These are phyloP conservation scores for Fusarium beomiforme DNA, from an alignment of 2,329 filamentous ascomycete species.

Conservation along the genomic window DNA sequence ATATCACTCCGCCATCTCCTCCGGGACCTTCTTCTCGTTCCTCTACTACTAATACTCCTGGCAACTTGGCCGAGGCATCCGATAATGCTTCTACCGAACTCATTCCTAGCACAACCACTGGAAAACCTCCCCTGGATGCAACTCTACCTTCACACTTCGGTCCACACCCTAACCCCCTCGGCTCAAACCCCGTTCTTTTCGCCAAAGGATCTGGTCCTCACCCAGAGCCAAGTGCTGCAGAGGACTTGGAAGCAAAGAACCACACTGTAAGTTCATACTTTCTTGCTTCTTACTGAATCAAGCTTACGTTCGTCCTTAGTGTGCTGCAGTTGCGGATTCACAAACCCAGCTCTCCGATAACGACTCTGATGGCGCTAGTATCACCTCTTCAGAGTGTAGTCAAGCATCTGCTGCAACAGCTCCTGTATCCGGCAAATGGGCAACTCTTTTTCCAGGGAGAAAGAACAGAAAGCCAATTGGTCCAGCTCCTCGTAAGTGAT, in stretches of 20 bases:
- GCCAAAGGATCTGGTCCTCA: background rate
- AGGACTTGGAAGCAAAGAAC: background rate
- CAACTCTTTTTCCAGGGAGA: background rate
- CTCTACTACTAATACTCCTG: background rate
- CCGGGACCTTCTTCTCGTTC: background rate
- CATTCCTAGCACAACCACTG: background rate
- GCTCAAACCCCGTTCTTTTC: background rate
- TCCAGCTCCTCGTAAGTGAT: conserved; percentile 3
- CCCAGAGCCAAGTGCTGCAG: background rate
- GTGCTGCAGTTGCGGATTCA: background rate
- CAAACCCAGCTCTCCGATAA: background rate
- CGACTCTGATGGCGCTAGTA: background rate
- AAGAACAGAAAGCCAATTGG: background rate
- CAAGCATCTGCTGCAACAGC: background rate
- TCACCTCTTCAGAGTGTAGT: background rate
- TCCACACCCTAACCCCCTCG: background rate
- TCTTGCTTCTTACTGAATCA: rapidly evolving
- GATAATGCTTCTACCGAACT: background rate
- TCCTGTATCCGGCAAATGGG: background rate
- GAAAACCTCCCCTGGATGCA: background rate
- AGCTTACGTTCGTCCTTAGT: background rate
- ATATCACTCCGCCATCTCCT: background rate
- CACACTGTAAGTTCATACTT: background rate
- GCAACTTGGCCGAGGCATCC: background rate
- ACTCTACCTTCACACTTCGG: background rate